Evolutionary conservation across 2,329 filamentous ascomycete species (phyloP), one percentile per base, ranked within the genome.

Genomic region (Trichoderma sp.): DNA sequence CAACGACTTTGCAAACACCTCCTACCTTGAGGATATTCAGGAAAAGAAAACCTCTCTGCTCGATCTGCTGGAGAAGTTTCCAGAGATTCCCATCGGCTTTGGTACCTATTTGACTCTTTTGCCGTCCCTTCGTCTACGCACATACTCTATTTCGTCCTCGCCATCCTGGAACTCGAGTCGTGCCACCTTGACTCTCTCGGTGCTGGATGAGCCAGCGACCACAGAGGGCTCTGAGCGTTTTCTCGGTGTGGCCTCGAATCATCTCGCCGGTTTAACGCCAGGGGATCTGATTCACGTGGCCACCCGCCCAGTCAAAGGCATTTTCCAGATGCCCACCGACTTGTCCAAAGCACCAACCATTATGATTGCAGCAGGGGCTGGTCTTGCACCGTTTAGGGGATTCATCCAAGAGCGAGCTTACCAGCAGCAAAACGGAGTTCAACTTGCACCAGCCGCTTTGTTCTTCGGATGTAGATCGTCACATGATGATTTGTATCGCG

Each of bases 71-170:
- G 90, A 92, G 78, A 86, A 87, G 14, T 89, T 89, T 79, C 85
- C 88, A 0, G 81, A 83, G 0, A 86, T 91, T 24, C 81, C 87
- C 1, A 82, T 93, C 0, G 85, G 91, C 0, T 85, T 94, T 24
- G 87, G 87, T 3, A 84, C 88, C 11, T 94, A 91, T 82, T 84
- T 94, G 8, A 85, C 87, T 16, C 90, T 93, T 85, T 87, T 93
- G 1, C 91, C 91, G 0, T 90, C 92, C 0, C 92, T 94, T 88
- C 79, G 83, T 3, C 78, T 81, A 2, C 79, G 84, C 0, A 83
- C 84, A 75, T 85, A 85, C 78, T 93, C 90, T 7, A 93, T 94
- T 79, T 94, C 92, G 0, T 94, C 92, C 0, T 93, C 92, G 0
- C 91, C 92, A 0, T 85, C 93, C 0, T 85, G 84, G 79, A 87